These are phyloP conservation scores for Phytopythium litorale DNA, from an alignment of 352 stramenopile genomes.

Conservation along the genomic window DNA sequence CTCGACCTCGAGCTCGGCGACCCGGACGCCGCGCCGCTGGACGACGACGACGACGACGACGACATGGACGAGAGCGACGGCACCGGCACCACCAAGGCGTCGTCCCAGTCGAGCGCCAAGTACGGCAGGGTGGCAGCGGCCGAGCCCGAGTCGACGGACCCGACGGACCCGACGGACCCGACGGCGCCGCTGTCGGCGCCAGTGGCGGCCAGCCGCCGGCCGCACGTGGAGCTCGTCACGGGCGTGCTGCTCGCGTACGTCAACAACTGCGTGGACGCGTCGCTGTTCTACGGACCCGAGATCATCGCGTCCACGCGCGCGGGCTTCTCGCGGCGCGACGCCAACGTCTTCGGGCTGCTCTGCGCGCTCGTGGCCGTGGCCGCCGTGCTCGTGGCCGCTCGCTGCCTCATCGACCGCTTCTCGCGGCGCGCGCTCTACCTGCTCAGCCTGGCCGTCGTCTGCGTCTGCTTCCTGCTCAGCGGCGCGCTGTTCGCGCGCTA, in stretches of 20 bases:
- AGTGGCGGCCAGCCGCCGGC: constrained; percentile 9
- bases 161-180: background rate
- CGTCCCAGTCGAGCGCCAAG: constrained; percentile 7
- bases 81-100: background rate
- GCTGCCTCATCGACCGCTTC: constrained; percentile 66
- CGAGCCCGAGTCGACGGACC: background rate
- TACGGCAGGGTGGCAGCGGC: background rate
- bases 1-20: constrained; percentile 37
- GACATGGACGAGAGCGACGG: constrained; percentile 2
- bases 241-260: constrained; percentile 80
- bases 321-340: constrained; percentile 53
- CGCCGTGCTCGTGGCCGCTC: constrained; percentile 62
- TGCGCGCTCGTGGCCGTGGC: constrained; percentile 63
- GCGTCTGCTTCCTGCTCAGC: constrained; percentile 59
- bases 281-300: constrained; percentile 84
- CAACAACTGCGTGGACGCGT: constrained; percentile 86
- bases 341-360: constrained; percentile 74
- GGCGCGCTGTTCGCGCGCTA: constrained; percentile 64
- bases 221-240: constrained; percentile 64
- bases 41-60: background rate
- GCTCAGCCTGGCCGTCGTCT: constrained; percentile 65
- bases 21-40: background rate
- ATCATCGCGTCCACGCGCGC: constrained; percentile 72
- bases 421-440: constrained; percentile 71
- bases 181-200: background rate